These are phyloP conservation scores for Mycena capillaripes DNA, from an alignment of 768 basidiomycete genomes.

Conservation along the genomic window DNA sequence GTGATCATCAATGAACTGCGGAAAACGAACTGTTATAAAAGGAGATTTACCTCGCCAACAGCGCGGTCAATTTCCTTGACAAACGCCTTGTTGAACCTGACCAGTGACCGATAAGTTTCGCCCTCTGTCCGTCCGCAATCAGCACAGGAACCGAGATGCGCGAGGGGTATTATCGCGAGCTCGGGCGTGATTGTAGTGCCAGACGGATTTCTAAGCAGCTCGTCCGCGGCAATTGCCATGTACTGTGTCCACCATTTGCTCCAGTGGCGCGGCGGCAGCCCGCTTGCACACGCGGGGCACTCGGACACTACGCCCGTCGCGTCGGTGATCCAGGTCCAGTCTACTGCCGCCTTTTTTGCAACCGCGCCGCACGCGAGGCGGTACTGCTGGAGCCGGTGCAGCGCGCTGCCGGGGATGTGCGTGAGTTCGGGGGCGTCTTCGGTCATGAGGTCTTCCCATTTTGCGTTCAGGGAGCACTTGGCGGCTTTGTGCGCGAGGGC, in stretches of 20 bases:
- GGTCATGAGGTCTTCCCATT: constrained; percentile 47
- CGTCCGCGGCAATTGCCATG: constrained; percentile 24
- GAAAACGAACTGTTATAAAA: not conserved
- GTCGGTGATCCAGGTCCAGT: constrained; percentile 22
- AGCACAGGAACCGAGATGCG: constrained; percentile 16
- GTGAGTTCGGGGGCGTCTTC: constrained; percentile 53
- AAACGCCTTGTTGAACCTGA: constrained; percentile 22
- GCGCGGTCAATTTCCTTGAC: constrained; percentile 22
- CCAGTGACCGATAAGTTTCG: constrained; percentile 18
- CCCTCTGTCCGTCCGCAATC: constrained; percentile 21
- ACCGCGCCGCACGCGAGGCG: constrained; percentile 23
- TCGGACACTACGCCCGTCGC: constrained; percentile 30
- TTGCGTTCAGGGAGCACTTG: constrained; percentile 44
- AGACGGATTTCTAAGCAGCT: constrained; percentile 27
- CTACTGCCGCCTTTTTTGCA: constrained; percentile 27
- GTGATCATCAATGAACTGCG: not conserved
- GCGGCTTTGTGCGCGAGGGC: constrained; percentile 52
- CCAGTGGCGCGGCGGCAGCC: constrained; percentile 27
- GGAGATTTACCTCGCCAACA: constrained; percentile 17
- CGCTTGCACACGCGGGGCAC: constrained; percentile 19
- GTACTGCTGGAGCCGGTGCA: constrained; percentile 47
- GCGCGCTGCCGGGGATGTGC: constrained; percentile 51
- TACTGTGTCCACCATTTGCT: constrained; percentile 34
- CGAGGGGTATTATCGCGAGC: constrained; percentile 21
- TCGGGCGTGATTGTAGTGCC: constrained; percentile 21